Conservation (phyloP, 495 filamentous ascomycete species). For the Penicillium flavigenum region DNA sequence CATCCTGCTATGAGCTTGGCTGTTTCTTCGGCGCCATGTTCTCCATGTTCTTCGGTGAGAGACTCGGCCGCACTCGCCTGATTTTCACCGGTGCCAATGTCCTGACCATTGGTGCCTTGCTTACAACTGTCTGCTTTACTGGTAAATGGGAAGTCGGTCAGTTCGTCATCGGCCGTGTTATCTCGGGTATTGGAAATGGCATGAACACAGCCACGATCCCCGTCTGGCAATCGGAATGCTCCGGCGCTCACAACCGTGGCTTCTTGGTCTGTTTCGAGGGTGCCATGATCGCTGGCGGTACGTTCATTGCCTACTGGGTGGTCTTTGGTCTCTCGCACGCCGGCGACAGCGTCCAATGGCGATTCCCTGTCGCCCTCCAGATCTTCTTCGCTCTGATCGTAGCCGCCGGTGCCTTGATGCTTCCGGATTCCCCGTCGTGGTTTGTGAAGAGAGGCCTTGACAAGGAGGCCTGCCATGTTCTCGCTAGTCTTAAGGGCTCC, state of each 20-base stretch:
- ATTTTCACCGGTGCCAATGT: constrained; percentile 47
- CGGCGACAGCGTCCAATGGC: constrained; percentile 40
- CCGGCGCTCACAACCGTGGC: constrained; percentile 32
- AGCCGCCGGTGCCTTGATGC: constrained; percentile 24
- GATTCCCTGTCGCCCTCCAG: constrained; percentile 50
- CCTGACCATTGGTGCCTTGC: constrained; percentile 52
- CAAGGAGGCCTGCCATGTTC: constrained; percentile 15
- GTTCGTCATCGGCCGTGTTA: constrained; percentile 43
- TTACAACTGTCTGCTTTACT: constrained; percentile 47
- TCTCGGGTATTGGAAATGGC: constrained; percentile 45
- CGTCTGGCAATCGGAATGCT: constrained; percentile 47
- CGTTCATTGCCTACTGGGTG: constrained; percentile 41
- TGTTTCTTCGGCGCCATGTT: constrained; percentile 54
- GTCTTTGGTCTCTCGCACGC: constrained; percentile 47
- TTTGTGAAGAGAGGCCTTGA: constrained; percentile 10
- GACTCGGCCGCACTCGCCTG: constrained; percentile 49
- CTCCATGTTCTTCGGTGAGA: constrained; percentile 49
- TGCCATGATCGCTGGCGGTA: constrained; percentile 35
- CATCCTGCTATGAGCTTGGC: constrained; percentile 55
- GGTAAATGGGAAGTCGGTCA: constrained; percentile 33
- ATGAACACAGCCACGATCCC: constrained; percentile 43
- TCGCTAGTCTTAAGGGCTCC: constrained; percentile 10
- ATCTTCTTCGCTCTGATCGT: constrained; percentile 39
- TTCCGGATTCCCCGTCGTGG: constrained; percentile 38
- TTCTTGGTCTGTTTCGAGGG: constrained; percentile 36